Evolutionary conservation across 306 rosid genomes (phyloP).

Genomic region (Pterocarpus macrocarpus): DNA sequence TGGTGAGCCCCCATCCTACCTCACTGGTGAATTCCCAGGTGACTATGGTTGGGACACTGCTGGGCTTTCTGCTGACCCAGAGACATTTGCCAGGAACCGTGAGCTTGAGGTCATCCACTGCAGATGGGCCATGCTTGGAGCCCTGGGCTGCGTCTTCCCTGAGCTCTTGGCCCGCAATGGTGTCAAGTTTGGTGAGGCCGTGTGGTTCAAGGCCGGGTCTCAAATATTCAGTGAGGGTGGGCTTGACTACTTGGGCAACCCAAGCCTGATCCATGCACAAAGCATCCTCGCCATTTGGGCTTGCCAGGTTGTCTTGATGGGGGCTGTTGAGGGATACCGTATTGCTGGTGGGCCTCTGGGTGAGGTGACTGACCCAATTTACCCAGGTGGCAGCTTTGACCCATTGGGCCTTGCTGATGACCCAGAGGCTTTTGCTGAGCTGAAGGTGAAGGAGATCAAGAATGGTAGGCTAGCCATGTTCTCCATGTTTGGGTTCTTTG

Average conservation of each 20-base stretch:
- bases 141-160: slow-evolving; percentile 32
- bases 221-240: slow-evolving; percentile 46
- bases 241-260: slow-evolving; percentile 46
- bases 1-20: slow-evolving; percentile 1
- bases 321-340: slow-evolving; percentile 37
- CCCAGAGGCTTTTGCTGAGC: slow-evolving; percentile 44
- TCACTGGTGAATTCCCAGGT: slow-evolving; percentile 3
- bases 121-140: slow-evolving; percentile 47
- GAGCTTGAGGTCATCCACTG: slow-evolving; percentile 34
- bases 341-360: slow-evolving; percentile 48
- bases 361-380: slow-evolving; percentile 44
- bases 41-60: slow-evolving; percentile 10
- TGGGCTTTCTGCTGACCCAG: slow-evolving; percentile 21
- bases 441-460: slow-evolving; percentile 43
- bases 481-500: slow-evolving; percentile 44
- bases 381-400: slow-evolving; percentile 33
- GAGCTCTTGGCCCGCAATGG: slow-evolving; percentile 45
- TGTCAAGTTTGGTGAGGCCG: slow-evolving; percentile 40
- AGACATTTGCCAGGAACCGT: background rate
- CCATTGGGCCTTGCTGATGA: slow-evolving; percentile 40
- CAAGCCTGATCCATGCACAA: slow-evolving; percentile 38
- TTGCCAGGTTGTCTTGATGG: slow-evolving; percentile 32
- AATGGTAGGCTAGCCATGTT: slow-evolving; percentile 47
- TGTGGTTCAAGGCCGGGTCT: slow-evolving; percentile 47
- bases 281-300: slow-evolving; percentile 48